Base-by-base conservation (phyloP, 768 basidiomycete genomes). In the Megacollybia marginata region DNA sequence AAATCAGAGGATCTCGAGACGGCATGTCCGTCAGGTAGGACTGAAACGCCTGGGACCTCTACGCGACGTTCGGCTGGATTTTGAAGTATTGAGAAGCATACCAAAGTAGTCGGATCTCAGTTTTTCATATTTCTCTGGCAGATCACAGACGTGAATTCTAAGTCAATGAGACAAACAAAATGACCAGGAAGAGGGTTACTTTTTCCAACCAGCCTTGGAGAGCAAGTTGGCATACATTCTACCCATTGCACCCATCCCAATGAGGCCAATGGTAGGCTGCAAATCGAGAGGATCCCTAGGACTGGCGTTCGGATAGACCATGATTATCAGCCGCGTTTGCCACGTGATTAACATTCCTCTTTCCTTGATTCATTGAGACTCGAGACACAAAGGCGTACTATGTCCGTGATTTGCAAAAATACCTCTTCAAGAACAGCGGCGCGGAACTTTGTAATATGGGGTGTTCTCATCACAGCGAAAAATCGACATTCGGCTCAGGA, bases 161-260 rank as follows among this genome's bases (percentile, higher is more conserved):
- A 48, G 45, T 47, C 49, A 48, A 51, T 42, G 46, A 52, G 44
- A 33, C 20, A 16, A 15, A 33, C 20, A 23, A 44, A 5, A 44
- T 31, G 11, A 44, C n/a, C n/a, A 16, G 50, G 32, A 48, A 44
- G 33, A n/a, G 19, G 54, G 61, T 47, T 53, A 92, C 94, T 82
- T 87, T 65, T 83, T 79, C 84, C 91, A 92, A 2, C 95, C 93
- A 9, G 85, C 92, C 6, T 73, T 71, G 10, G 83, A 78, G 20
- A 99, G 72, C n/a, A 71, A 63, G 15, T 74, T 76, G 0, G 92
- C 92, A 63, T 97, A 98, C 92, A 98, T 92, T 60, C 71, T 73
- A 2, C 95, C 95, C 95, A 98, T 98, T 46, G 88, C 89, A 1
- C 94, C 94, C 93, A 97, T 96, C 2, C 95, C 94, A 53, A 96